Base-by-base conservation (phyloP, 139 green algal species). In the Pleodorina starrii region DNA sequence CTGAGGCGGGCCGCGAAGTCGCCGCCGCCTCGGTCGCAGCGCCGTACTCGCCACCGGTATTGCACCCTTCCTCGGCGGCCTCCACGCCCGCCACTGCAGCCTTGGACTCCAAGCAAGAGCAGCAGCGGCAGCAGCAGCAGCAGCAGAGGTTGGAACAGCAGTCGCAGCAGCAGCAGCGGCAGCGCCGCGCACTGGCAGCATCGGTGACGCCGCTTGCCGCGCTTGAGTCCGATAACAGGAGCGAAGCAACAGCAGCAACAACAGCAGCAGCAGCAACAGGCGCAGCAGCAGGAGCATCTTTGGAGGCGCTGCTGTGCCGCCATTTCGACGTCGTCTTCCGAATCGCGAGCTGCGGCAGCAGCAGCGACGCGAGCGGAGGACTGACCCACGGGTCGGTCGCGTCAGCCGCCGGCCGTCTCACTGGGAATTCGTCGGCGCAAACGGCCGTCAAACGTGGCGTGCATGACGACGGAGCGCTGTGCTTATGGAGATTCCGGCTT, bases 321-420 rank as follows among this genome's bases (percentile, higher is more conserved):
- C 76, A 84, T 32, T 84, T 84, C 32, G 32, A 50, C 32, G 10
- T 84, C 10, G 76, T 84, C 25, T 48, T 84, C 21, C 48, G 76
- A 7, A 11, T 84, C 14, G 19, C 40, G 5, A 40, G 32, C 48
- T 84, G 76, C 74, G 25, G 29, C 32, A 7, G 19, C 29, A 46
- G 35, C 68, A 76, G 6, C 32, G 36, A 10, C 35, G 38, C 68
- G 21, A 44, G 35, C 68, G 44, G 6, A 21, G 9, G 25, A 12
- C 21, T 66, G 74, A 82, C 74, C 74, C 74, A 63, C 32, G 74
- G 74, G 43, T 63, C 74, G 25, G 17, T 46, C 4, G 19, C 5
- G 21, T 32, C 25, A 12, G 25, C 54, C 29, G 3, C 25, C 9
- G 54, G 54, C 54, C 6, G 3, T 12, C 3, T 21, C 3, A 25